Conservation (phyloP, 177 flowering plant species). For the Vitis hybrid region DNA sequence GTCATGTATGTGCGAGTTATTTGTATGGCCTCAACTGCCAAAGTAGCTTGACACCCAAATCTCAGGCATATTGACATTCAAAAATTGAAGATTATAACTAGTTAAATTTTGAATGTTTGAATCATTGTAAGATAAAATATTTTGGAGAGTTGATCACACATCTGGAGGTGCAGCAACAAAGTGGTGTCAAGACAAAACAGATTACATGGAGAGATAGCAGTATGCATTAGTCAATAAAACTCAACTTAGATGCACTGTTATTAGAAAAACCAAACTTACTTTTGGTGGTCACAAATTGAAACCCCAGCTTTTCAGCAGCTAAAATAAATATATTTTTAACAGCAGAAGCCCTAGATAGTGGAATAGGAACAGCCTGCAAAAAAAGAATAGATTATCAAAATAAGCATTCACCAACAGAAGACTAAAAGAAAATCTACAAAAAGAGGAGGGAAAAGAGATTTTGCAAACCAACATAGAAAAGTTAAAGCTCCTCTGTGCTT, state of each 20-base stretch:
- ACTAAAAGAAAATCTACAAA: neutral
- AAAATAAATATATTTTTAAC: conserved; percentile 51
- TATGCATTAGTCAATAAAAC: neutral
- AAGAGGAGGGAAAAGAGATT: neutral
- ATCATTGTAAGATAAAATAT: no score
- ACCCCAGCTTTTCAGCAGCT: conserved; percentile 84
- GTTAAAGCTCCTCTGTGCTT: no score
- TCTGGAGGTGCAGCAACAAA: no score
- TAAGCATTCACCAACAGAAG: neutral
- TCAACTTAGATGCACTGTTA: neutral
- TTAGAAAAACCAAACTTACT: conserved; percentile 40
- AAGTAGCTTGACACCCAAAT: no score
- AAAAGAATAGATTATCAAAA: conserved; percentile 1
- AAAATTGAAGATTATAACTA: no score
- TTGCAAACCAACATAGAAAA: no score
- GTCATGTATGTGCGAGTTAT: no score
- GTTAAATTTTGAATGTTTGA: no score
- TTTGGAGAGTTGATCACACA: no score
- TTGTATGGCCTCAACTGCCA: no score
- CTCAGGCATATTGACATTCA: no score
- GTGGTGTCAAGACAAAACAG: no score
- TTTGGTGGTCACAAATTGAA: conserved; percentile 51
- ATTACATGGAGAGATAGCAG: neutral
- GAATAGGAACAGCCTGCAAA: conserved; percentile 82
- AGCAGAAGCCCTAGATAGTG: conserved; percentile 54